Base-by-base conservation (phyloP, 306 rosid species). In the Neltuma alba region DNA sequence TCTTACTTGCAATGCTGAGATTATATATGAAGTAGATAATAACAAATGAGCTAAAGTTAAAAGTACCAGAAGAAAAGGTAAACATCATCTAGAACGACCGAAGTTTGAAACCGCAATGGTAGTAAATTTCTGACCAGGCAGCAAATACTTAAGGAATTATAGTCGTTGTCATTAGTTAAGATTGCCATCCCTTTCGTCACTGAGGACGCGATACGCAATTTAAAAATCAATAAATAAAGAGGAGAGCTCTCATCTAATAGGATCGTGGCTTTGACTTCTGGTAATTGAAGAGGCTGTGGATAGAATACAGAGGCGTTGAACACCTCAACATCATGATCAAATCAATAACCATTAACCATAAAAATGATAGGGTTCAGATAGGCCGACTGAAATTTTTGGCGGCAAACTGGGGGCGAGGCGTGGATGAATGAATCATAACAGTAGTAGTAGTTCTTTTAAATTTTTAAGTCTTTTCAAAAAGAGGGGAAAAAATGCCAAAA, bases 81-180 rank as follows among this genome's bases (percentile, higher is more conserved):
- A 62, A 41, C 72, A 37, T 18, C 5, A 66, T 48, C 38, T 16
- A 37, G 54, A 83, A 83, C 47, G 36, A 48, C 9, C 23, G 8
- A 28, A 58, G 74, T 6, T 21, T 21, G 76, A 21, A 28, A 55
- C 75, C 54, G 82, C 15, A 75, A 31, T 7, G 30, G 58, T 28
- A 44, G 77, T 76, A 41, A 70, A 60, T 37, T 28, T 79, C 78
- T 74, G 92, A 90, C 89, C 83, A 76, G 72, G 89, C 85, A 86
- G 62, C 60, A 70, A 83, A 71, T 31, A 83, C 21, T 30, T 85
- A 30, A 61, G 60, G 38, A 57, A 58, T 72, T 50, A 27, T 33
- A 13, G 21, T 47, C 2, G 79, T 9, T 55, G 28, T 34, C 0
- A 71, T 16, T 68, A 81, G 72, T 52, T 79, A 54, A 4, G 30